Base-by-base conservation (phyloP, 441 rosid species). In the Euphorbia celastroides region DNA sequence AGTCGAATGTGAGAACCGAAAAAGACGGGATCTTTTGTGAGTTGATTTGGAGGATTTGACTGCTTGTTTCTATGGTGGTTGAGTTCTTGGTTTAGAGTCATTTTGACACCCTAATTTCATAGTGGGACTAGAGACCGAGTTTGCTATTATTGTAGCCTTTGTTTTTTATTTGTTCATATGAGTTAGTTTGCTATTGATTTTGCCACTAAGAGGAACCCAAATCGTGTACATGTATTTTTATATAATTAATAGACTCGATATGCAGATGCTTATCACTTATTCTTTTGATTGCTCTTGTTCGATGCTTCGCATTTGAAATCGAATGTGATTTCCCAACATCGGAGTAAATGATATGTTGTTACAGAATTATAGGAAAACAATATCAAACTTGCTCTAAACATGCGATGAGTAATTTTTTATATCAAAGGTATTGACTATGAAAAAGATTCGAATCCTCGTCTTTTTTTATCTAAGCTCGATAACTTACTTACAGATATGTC, bases 101-200 rank as follows among this genome's bases (percentile, higher is more conserved):
- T 70, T 57, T 72, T 62, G 71, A 64, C 50, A 36, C 57, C 63
- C 34, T 28, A 60, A 65, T 36, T n/a, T 36, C 42, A 32, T 57
- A 60, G 72, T 62, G 70, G 69, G 64, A 68, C 69, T 66, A 52
- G 77, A 66, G 72, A 74, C 70, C 57, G 32, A 70, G 44, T 67
- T 67, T 73, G 67, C 71, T 71, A 69, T 64, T 22, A 11, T 42
- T 57, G 68, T 70, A 72, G 58, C 46, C 46, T 69, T 68, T 68
- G 59, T 63, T 72, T 77, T 50, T 64, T 72, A 50, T 74, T 57
- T 83, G 86, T 74, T 72, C 71, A 78, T 74, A 76, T 44, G 65
- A 64, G 67, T 66, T 67, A 74, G 73, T 62, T 66, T 67, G 61
- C 71, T 58, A 66, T 73, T 73, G 61, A 51, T 65, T 70, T 52